Conservation (phyloP, 2,329 filamentous ascomycete species). For the Sporothrix globosa region DNA sequence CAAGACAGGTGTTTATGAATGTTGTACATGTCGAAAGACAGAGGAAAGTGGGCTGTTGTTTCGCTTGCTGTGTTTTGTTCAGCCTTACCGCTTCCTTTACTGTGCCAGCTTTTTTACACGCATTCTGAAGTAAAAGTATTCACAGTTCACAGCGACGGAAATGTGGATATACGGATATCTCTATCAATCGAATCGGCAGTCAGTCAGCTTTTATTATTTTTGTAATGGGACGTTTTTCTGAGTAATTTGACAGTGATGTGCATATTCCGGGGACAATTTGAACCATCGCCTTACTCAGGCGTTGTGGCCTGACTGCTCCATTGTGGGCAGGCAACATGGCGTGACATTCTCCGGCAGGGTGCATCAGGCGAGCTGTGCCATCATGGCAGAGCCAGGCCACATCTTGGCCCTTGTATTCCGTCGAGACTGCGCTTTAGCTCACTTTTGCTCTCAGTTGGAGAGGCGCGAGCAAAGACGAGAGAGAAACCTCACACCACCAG, state of each 20-base stretch:
- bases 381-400: constrained; percentile 16
- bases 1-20: neutral
- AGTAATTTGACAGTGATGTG: neutral
- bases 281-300: constrained; percentile 17
- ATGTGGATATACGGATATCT: neutral
- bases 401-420: neutral
- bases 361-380: constrained; percentile 27
- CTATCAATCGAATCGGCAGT: neutral
- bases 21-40: neutral
- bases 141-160: neutral
- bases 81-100: neutral
- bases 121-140: neutral
- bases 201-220: constrained; percentile 10
- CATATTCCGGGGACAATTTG: neutral
- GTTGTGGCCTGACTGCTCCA: constrained; percentile 18
- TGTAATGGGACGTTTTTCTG: neutral
- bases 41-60: neutral
- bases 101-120: neutral
- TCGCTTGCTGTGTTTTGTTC: neutral
- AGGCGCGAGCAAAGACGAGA: neutral
- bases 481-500: constrained; percentile 21
- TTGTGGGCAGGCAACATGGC: constrained; percentile 9
- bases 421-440: neutral
- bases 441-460: neutral
- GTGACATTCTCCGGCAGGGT: neutral